phyloP scores from a whole-genome alignment of 2,329 filamentous ascomycete genomes.

The Colletotrichum graminicola region DNA sequence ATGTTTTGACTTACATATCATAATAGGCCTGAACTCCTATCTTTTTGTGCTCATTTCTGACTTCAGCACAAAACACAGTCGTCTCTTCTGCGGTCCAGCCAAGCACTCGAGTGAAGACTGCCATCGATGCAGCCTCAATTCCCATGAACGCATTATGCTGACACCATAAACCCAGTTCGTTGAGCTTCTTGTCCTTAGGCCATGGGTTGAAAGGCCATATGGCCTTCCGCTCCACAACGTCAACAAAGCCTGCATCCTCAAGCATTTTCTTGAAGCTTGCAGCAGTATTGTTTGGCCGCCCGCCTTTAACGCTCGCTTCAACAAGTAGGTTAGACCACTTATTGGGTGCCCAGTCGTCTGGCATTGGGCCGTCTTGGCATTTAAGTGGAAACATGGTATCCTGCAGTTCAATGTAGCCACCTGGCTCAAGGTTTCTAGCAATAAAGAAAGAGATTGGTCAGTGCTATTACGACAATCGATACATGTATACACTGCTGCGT shows the following conservation, averaged over 20 bases:
- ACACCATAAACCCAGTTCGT: slow-evolving; percentile 51
- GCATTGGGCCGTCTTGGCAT: not conserved
- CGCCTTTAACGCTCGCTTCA: slow-evolving; percentile 14
- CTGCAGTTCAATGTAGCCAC: slow-evolving; percentile 5
- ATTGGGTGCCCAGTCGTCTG: slow-evolving; percentile 13
- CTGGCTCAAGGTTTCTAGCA: not conserved
- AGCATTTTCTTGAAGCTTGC: slow-evolving; percentile 37
- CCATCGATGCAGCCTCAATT: slow-evolving; percentile 50
- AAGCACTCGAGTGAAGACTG: slow-evolving; percentile 50
- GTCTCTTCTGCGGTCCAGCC: slow-evolving; percentile 51
- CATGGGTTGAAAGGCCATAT: slow-evolving; percentile 53
- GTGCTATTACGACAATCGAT: slow-evolving; percentile 51
- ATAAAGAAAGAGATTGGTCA: slow-evolving; percentile 38
- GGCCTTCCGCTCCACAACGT: slow-evolving; percentile 48
- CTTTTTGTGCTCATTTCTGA: slow-evolving; percentile 50
- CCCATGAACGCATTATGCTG: slow-evolving; percentile 41
- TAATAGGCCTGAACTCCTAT: slow-evolving; percentile 53
- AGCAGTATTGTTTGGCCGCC: not conserved
- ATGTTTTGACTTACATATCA: slow-evolving; percentile 50
- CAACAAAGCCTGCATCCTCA: slow-evolving; percentile 49
- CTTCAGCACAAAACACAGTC: slow-evolving; percentile 50
- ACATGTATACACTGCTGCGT: slow-evolving; percentile 48
- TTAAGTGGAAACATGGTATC: not conserved
- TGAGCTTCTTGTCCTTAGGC: slow-evolving; percentile 50
- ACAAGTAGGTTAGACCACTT: slow-evolving; percentile 43